Evolutionary conservation across 257 asterid genomes (phyloP), one percentile per base, ranked within the genome.

Genomic region (Scutellaria barbata): DNA sequence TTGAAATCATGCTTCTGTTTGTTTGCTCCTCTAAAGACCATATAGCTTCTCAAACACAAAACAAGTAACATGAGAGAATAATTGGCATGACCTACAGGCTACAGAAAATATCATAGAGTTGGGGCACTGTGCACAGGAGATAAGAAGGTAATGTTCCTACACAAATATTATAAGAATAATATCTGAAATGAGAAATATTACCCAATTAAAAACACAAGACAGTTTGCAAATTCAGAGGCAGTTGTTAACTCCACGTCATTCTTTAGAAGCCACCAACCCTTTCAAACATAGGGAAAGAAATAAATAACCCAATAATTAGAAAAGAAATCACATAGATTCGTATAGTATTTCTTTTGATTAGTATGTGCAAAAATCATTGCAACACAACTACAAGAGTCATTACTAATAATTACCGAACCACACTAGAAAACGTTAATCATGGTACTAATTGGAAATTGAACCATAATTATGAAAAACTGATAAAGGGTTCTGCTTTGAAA

Each of bases 181-280:
- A 25, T 76, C 42, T 66, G 82, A 52, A 71, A 67, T 41, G 65
- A 53, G 60, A 79, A 51, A 16, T 61, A 68, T 71, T 86, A 93
- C 96, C 98, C 97, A 50, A 89, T 77, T 42, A 85, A 46, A 71
- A 93, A 93, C 59, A 83, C 91, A 16, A 90, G 85, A 79, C 96
- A 89, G 84, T 93, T 89, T 66, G 98, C 96, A 75, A 89, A 69
- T 63, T 89, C 65, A 61, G 90, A 86, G 47, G 95, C 90, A 12
- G 89, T 84, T 45, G 92, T 87, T 63, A 93, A 83, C 87, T 89
- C 96, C 63, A 87, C 97, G 8, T 82, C 76, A 80, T 90, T 87
- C 68, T 73, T 61, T 74, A 90, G 78, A 83, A 93, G 97, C 97
- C 98, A 93, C 98, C 98, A 93, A 52, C 92, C 96, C 98, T 93